These are phyloP conservation scores for Pisolithus microcarpus DNA, from an alignment of 768 basidiomycete species.

Conservation along the genomic window DNA sequence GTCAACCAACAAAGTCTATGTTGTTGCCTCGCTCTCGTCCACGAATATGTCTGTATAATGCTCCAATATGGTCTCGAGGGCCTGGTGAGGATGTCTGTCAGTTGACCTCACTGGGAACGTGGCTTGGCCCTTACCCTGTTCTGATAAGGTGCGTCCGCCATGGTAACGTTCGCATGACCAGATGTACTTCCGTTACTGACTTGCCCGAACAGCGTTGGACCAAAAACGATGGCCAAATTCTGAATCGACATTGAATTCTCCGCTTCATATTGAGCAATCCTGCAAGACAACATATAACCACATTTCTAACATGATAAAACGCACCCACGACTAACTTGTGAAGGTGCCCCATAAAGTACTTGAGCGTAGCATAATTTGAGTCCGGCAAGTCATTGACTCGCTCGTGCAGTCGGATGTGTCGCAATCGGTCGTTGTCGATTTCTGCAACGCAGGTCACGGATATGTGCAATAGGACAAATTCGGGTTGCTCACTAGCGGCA, in stretches of 20 bases:
- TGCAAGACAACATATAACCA: constrained; percentile 25
- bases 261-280: constrained; percentile 66
- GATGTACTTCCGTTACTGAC: constrained; percentile 36
- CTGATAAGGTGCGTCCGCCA: constrained; percentile 66
- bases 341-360: constrained; percentile 91
- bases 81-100: constrained; percentile 39
- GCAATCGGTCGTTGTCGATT: constrained; percentile 88
- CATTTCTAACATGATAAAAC: neutral
- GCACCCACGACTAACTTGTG: constrained; percentile 51
- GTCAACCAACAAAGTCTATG: constrained; percentile 7
- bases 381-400: constrained; percentile 97
- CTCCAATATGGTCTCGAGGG: constrained; percentile 89
- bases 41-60: constrained; percentile 97
- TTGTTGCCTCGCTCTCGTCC: constrained; percentile 60
- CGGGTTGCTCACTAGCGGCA: constrained; percentile 69
- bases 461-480: neutral
- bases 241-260: constrained; percentile 90
- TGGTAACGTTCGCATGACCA: constrained; percentile 44
- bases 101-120: neutral
- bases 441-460: constrained; percentile 34
- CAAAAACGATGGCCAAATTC: constrained; percentile 95
- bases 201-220: constrained; percentile 91
- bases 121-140: constrained; percentile 45
- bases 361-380: constrained; percentile 96
- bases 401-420: constrained; percentile 94